phyloP scores from a whole-genome alignment of 169 alveolate genomes.

The Cryptosporidium sp. region DNA sequence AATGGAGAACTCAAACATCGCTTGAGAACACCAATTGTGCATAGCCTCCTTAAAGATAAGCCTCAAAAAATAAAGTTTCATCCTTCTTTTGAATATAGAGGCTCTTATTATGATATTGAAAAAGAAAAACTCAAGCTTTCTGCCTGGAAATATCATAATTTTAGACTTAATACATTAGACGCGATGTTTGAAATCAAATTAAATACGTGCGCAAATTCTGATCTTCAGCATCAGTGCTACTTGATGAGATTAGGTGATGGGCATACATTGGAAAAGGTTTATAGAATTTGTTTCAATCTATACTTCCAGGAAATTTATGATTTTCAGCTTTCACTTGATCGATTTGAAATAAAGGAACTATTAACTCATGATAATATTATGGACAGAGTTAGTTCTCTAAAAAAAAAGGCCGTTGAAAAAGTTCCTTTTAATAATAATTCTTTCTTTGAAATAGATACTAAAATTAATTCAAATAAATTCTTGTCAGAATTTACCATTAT shows the following conservation, averaged over 20 bases:
- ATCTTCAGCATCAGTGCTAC: slow-evolving; percentile 17
- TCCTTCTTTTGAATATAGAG: slow-evolving; percentile 86
- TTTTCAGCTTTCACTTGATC: slow-evolving; percentile 69
- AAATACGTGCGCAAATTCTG: slow-evolving; percentile 65
- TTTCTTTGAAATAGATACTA: not conserved
- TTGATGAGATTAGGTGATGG: slow-evolving; percentile 30
- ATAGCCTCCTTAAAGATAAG: slow-evolving; percentile 82
- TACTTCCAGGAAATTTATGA: slow-evolving; percentile 76
- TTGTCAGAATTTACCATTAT: not conserved
- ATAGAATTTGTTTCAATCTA: slow-evolving; percentile 45
- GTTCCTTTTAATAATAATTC: slow-evolving; percentile 18
- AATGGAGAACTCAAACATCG: slow-evolving; percentile 84
- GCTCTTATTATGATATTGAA: slow-evolving; percentile 86
- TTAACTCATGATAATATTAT: slow-evolving; percentile 19
- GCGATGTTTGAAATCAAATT: slow-evolving; percentile 81
- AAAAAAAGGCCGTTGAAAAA: slow-evolving; percentile 24
- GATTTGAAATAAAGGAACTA: slow-evolving; percentile 43
- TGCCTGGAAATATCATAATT: slow-evolving; percentile 85
- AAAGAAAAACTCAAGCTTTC: slow-evolving; percentile 84
- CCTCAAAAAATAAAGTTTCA: slow-evolving; percentile 83
- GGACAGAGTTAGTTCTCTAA: slow-evolving; percentile 6
- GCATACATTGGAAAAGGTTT: slow-evolving; percentile 24
- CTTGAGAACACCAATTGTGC: slow-evolving; percentile 85
- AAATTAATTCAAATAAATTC: not conserved
- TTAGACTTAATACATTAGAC: slow-evolving; percentile 84